Base-by-base conservation (phyloP, 2,329 filamentous ascomycete species). In the Cryphonectria carpinicola region DNA sequence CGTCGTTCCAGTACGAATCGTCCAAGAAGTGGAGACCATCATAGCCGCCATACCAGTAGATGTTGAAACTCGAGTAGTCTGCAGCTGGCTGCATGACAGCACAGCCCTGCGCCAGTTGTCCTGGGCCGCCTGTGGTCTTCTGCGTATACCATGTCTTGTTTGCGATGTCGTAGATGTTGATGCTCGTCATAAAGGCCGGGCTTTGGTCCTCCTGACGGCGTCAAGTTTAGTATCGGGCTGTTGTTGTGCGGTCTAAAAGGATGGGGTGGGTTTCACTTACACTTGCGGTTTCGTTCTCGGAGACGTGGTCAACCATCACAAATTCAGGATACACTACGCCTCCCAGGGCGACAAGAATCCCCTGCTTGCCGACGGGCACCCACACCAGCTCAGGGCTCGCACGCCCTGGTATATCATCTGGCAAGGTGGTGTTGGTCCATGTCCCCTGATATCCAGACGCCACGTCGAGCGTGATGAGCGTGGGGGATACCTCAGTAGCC, bases 11-110 rank as follows among this genome's bases (percentile, higher is more conserved):
- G 22, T 78, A 72, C 17, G 70, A 58, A 1, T 43, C 43, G 0
- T 80, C 71, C 0, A 61, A 66, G 0, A 71, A 39, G 69, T 85
- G 70, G 7, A 89, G 74, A 0, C 87, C 89, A 70, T 89, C 81
- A 76, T 92, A 95, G 0, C 93, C 93, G 22, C 92, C 93, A 75
- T 94, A 96, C 81, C 93, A 93, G 82, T 95, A 95, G 65, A 97
- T 90, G 77, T 95, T 94, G 80, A 91, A 93, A 71, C 90, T 94
- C 14, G 91, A 92, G 46, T 84, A 85, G 77, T 94, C 92, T 61
- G 88, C 84, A 19, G 93, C 90, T 0, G 89, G 84, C n/a, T 89
- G 92, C 1, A 93, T 88, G 0, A 94, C 91, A 4, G 92, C 90
- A 76, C 93, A 96, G 77, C 91, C 85, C 85, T 92, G 78, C 81